These are phyloP conservation scores for Rutstroemia sydowiana DNA, from an alignment of 2,329 filamentous ascomycete species.

Conservation along the genomic window DNA sequence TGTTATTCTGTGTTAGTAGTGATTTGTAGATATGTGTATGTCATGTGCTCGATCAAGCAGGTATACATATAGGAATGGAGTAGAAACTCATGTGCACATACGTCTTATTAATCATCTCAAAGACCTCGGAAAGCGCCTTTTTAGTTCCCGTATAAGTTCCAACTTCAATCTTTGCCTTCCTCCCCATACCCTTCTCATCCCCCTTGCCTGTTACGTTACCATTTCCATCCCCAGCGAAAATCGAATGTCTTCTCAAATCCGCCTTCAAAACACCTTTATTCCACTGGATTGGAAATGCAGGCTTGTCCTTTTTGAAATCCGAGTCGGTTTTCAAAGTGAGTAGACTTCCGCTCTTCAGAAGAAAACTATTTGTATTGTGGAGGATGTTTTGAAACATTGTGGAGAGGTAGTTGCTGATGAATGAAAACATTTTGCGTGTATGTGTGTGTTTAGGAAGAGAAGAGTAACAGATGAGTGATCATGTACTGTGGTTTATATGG, in stretches of 20 bases:
- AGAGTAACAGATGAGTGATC: too few relatives aligned
- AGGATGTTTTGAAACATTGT: neutral
- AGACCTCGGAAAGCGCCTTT: conserved; percentile 5
- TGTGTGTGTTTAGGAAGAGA: too few relatives aligned
- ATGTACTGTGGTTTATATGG: too few relatives aligned
- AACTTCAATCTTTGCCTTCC: neutral
- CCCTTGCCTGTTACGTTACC: too few relatives aligned
- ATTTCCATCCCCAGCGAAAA: conserved; percentile 2
- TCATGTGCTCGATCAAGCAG: too few relatives aligned
- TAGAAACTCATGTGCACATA: neutral
- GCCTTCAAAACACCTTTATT: conserved; percentile 6
- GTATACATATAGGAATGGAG: too few relatives aligned
- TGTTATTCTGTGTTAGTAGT: neutral
- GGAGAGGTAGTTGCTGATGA: neutral
- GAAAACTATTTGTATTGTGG: too few relatives aligned
- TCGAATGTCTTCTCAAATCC: conserved; percentile 4
- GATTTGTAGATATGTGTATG: too few relatives aligned
- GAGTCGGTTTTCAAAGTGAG: neutral
- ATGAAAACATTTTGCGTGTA: neutral
- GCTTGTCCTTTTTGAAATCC: neutral
- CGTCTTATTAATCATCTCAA: conserved; percentile 2
- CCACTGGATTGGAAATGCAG: conserved; percentile 1
- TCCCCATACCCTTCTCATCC: too few relatives aligned
- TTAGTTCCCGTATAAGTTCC: conserved; percentile 5
- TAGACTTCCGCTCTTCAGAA: too few relatives aligned